phyloP scores from a whole-genome alignment of 352 stramenopile genomes.

The Phytopythium montanum region DNA sequence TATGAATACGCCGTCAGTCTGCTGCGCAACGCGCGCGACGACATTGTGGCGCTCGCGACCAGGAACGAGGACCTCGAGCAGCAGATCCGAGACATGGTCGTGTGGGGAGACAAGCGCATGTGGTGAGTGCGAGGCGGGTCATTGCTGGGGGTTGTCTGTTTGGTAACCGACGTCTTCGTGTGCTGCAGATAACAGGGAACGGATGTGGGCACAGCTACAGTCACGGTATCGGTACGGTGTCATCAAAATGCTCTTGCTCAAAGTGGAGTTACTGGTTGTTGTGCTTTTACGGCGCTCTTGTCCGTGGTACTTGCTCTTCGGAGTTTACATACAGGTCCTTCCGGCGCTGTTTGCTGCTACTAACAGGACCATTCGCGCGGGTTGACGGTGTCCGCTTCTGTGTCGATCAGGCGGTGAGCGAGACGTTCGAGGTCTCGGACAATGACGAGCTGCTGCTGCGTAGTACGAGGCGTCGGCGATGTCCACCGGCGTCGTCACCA shows the following conservation, averaged over 20 bases:
- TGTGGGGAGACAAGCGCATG: conserved; percentile 25
- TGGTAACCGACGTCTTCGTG: background rate
- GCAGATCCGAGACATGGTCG: conserved; percentile 31
- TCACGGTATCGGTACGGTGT: background rate
- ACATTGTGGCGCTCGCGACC: conserved; percentile 49
- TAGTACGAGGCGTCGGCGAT: background rate
- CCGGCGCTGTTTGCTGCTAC: background rate
- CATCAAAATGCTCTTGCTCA: background rate
- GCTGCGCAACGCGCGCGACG: conserved; percentile 53
- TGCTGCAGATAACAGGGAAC: background rate
- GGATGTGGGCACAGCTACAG: background rate
- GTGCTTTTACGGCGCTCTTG: background rate
- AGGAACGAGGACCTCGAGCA: conserved; percentile 59
- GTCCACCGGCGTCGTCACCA: background rate
- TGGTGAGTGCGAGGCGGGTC: conserved; percentile 8
- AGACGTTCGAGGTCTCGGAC: conserved; percentile 9
- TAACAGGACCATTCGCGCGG: background rate
- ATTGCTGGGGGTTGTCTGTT: background rate
- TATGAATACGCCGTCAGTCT: conserved; percentile 45
- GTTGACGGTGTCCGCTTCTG: background rate
- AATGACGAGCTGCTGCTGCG: conserved; percentile 18
- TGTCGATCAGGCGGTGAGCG: background rate
- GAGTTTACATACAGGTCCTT: background rate
- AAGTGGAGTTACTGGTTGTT: background rate
- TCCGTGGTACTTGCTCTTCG: background rate